Evolutionary conservation across 495 filamentous ascomycete genomes (phyloP), one percentile per base, ranked within the genome.

Genomic region (Bacidia rubella): DNA sequence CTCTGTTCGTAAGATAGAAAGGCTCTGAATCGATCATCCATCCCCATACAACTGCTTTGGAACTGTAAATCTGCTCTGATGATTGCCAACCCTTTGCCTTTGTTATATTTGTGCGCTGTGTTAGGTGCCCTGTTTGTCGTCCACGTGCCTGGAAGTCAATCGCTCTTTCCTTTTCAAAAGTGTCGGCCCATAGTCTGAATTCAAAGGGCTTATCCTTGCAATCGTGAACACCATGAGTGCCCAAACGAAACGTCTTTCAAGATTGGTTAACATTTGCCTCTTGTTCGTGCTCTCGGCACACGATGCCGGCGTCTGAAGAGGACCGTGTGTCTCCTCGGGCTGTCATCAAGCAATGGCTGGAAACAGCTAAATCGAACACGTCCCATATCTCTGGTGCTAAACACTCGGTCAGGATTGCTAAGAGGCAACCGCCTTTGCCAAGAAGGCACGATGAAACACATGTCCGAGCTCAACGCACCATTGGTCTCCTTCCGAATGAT

Each of bases 331-430:
- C 58, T 4, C 58, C 58, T 7, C 51, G 55, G 38, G 49, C 39
- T 21, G 55, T 49, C 23, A 60, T 60, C 27, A 42, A 42, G 26
- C 38, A 52, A 2, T 60, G 58, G 58, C 53, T 60, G n/a, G n/a
- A 32, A 24, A 7, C 41, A 20, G 45, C 42, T 22, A 40, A 9
- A 7, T 0, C 50, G 3, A 26, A 32, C 0, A 45, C 12, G 20
- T 22, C 17, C 24, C 40, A 24, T 45, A 27, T 3, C 47, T 20
- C 32, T 22, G 20, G 26, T 38, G 22, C 2, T 35, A 19, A 22
- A 46, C 25, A 38, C 3, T 38, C n/a, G 11, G 39, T 2, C 3
- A 15, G 25, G 19, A 51, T 19, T 10, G 15, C 1, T 25, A 19
- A n/a, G 10, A 39, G 32, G 10, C 10, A 39, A 10, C n/a, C 32